Base-by-base conservation (phyloP, 352 stramenopile genomes). In the Phytopythium ostracodes region DNA sequence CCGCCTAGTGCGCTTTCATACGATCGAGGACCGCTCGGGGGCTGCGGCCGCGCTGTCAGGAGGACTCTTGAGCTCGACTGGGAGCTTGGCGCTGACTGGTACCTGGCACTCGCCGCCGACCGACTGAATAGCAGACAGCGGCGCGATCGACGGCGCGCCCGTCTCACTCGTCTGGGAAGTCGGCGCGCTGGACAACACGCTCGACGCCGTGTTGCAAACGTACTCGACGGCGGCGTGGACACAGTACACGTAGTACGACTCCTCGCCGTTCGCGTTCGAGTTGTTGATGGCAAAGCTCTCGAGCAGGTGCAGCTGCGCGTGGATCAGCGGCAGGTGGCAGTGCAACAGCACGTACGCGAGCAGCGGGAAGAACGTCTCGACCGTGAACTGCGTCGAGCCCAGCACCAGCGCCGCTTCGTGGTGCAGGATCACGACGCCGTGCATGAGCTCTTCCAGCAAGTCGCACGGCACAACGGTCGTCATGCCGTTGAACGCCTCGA, bases 221-320 rank as follows among this genome's bases (percentile, higher is more conserved):
- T 88, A 91, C 69, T 95, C 86, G 22, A 95, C 80, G 4, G 86
- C 86, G 0, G 82, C 84, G 43, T 95, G 86, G 18, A 95, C 84
- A 62, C 86, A 95, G 55, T 95, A 95, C 18, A 95, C 86, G 62
- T 95, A 95, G 63, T 95, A 95, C n/a, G 86, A 91, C 57, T 93
- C 86, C 64, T 95, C 86, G 10, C 86, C 86, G 33, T 93, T 95
- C 29, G 76, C 78, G 50, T 92, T 95, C 20, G 81, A 70, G 38
- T 70, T 75, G 31, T 75, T 89, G 68, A 95, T 91, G n/a, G 86
- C 86, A 22, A 79, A 95, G 51, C 89, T 88, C 65, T 95, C 86
- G 29, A 95, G 67, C 60, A 93, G 57, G 72, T 95, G 82, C 50
- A 95, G 70, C 42, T 93, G 84, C 17, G 86, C 82, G 46, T 95